A percentile compares a stretch with the other conserved stretches of the same genome.
phyloP scores from a whole-genome alignment of 2,329 filamentous ascomycete species.

The Sporothrix sp. region DNA sequence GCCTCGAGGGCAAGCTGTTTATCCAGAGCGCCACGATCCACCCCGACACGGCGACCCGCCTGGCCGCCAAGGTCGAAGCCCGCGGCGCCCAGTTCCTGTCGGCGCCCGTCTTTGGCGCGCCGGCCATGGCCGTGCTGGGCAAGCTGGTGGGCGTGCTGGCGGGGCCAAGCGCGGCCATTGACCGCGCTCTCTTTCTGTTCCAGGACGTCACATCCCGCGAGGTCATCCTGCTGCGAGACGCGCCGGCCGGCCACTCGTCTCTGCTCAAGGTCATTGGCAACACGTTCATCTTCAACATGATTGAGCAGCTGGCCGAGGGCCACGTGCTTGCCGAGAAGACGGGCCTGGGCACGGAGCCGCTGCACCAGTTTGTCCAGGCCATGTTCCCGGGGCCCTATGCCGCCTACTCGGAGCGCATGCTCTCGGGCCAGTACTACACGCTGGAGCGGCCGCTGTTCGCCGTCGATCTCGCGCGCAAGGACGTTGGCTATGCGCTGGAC shows the following conservation, averaged over 20 bases:
- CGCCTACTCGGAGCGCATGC: slow-evolving; percentile 66
- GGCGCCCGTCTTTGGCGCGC: slow-evolving; percentile 59
- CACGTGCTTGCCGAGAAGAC: slow-evolving; percentile 71
- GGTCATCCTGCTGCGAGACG: slow-evolving; percentile 60
- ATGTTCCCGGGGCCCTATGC: slow-evolving; percentile 70
- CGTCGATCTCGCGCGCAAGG: slow-evolving; percentile 74
- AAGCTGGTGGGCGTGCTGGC: slow-evolving; percentile 65
- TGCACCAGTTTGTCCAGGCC: slow-evolving; percentile 61
- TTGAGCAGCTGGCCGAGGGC: slow-evolving; percentile 69
- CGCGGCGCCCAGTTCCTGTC: slow-evolving; percentile 67
- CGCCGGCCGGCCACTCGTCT: slow-evolving; percentile 58
- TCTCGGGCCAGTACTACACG: slow-evolving; percentile 64
- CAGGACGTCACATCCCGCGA: slow-evolving; percentile 61
- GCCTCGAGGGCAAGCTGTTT: slow-evolving; percentile 63
- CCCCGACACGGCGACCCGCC: slow-evolving; percentile 63
- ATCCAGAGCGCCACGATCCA: slow-evolving; percentile 84
- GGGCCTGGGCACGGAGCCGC: slow-evolving; percentile 58
- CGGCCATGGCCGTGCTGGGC: slow-evolving; percentile 60
- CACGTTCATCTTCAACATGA: slow-evolving; percentile 74
- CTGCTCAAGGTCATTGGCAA: slow-evolving; percentile 78
- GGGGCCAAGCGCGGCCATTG: slow-evolving; percentile 49
- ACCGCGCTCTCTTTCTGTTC: slow-evolving; percentile 59
- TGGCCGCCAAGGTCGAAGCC: slow-evolving; percentile 47
- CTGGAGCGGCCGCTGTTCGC: slow-evolving; percentile 72
- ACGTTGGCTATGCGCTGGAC: slow-evolving; percentile 61